Percentiles rank a stretch among this genome's conserved stretches.
Conservation (phyloP, 208 protist species). For the Zelonia costaricensis region DNA sequence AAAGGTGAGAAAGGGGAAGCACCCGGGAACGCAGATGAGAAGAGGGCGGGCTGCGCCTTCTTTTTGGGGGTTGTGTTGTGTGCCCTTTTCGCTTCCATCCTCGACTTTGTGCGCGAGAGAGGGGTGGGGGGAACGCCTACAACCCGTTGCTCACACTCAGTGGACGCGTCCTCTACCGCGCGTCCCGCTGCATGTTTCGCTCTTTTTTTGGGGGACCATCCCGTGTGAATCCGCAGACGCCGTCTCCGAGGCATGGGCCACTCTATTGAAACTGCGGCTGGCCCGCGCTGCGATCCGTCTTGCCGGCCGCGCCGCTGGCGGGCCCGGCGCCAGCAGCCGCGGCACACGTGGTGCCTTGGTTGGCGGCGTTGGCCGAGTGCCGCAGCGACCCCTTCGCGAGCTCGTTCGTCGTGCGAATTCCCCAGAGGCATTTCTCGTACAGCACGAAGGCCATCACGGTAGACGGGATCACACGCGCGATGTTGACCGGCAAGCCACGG, state of each 20-base stretch:
- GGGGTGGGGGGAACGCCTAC: too few relatives aligned
- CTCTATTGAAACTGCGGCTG: constrained; percentile 23
- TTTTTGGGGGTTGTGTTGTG: too few relatives aligned
- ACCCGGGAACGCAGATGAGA: too few relatives aligned
- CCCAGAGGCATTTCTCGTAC: constrained; percentile 76
- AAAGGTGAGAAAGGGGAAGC: too few relatives aligned
- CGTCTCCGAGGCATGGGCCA: not conserved
- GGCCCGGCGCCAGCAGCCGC: too few relatives aligned
- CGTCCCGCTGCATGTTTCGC: too few relatives aligned
- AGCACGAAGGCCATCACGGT: constrained; percentile 80
- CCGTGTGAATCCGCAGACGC: not conserved
- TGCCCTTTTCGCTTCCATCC: too few relatives aligned
- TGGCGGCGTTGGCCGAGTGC: not conserved
- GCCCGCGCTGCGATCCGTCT: not conserved
- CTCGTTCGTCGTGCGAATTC: constrained; percentile 36
- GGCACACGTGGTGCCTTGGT: not conserved
- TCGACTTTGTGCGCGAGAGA: too few relatives aligned
- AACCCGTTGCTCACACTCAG: too few relatives aligned
- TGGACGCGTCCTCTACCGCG: too few relatives aligned
- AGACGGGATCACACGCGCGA: constrained; percentile 77
- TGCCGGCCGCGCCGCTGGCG: not conserved
- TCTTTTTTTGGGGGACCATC: too few relatives aligned
- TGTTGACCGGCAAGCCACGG: constrained; percentile 78
- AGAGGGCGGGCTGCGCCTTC: too few relatives aligned
- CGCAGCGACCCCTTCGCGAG: constrained; percentile 17